phyloP scores from a whole-genome alignment of 495 filamentous ascomycete species.

The Aspergillus steynii region DNA sequence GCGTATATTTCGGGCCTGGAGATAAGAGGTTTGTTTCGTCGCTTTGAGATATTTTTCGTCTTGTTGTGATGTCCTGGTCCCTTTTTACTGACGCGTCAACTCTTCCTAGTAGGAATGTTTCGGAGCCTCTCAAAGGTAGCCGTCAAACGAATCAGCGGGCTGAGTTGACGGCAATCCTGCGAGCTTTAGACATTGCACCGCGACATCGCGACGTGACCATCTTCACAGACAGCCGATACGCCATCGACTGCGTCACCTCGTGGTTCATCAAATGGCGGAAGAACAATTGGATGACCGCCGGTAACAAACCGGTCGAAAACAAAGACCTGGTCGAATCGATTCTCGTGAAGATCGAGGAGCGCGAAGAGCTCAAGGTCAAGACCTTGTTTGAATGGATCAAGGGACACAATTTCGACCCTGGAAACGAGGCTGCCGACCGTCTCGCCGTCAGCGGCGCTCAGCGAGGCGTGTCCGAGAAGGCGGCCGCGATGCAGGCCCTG shows the following conservation, averaged over 20 bases:
- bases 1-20: slow-evolving; percentile 79
- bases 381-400: slow-evolving; percentile 87
- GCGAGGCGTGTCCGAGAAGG: slow-evolving; percentile 35
- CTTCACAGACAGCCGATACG: slow-evolving; percentile 80
- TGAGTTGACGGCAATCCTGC: slow-evolving; percentile 83
- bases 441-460: slow-evolving; percentile 68
- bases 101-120: slow-evolving; percentile 69
- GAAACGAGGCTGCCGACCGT: slow-evolving; percentile 78
- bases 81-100: slow-evolving; percentile 25
- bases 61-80: background rate
- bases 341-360: slow-evolving; percentile 67
- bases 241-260: slow-evolving; percentile 83
- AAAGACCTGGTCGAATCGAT: slow-evolving; percentile 78
- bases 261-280: slow-evolving; percentile 80
- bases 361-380: slow-evolving; percentile 57
- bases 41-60: background rate
- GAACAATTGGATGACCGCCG: slow-evolving; percentile 75
- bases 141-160: slow-evolving; percentile 93
- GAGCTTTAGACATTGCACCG: slow-evolving; percentile 76
- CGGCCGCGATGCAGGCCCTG: slow-evolving; percentile 25
- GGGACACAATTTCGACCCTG: slow-evolving; percentile 66
- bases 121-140: slow-evolving; percentile 71
- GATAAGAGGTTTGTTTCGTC: slow-evolving; percentile 61
- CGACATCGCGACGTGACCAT: slow-evolving; percentile 65
- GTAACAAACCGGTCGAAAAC: slow-evolving; percentile 76